Conservation (phyloP, 768 basidiomycete species). For the Leccinum arenicola region DNA sequence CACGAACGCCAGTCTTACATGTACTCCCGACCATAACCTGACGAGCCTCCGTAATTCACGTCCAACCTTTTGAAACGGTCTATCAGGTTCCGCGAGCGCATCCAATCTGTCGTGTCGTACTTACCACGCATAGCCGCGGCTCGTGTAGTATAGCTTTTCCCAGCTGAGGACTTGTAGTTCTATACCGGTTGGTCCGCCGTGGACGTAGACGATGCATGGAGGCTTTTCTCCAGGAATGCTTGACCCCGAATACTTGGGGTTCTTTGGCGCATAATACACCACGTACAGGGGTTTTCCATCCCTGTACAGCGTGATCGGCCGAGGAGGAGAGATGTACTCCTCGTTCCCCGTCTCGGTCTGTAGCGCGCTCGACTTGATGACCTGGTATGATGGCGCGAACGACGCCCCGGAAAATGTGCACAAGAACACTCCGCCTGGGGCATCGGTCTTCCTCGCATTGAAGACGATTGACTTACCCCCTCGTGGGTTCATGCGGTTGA, state of each 20-base stretch:
- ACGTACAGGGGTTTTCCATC: conserved; percentile 49
- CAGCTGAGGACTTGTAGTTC: conserved; percentile 47
- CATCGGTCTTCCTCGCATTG: conserved; percentile 32
- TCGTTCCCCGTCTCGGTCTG: conserved; percentile 11
- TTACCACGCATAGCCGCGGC: conserved; percentile 70
- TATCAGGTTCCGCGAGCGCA: background rate
- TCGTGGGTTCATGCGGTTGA: conserved; percentile 25
- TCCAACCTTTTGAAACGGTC: conserved; percentile 46
- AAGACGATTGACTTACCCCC: conserved; percentile 31
- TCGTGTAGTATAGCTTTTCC: conserved; percentile 64
- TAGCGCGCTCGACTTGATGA: conserved; percentile 26
- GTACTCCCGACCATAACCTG: conserved; percentile 70
- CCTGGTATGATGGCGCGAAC: conserved; percentile 20
- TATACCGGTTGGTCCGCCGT: conserved; percentile 69
- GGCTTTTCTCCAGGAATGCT: conserved; percentile 53
- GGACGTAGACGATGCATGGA: conserved; percentile 61
- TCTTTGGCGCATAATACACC: conserved; percentile 65
- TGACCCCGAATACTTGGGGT: conserved; percentile 54
- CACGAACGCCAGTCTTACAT: conserved; percentile 32
- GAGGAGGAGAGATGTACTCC: conserved; percentile 44
- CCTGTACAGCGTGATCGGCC: conserved; percentile 43
- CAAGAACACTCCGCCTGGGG: conserved; percentile 30
- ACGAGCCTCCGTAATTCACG: conserved; percentile 76
- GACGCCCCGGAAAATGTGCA: conserved; percentile 26
- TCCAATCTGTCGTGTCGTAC: conserved; percentile 1